Conservation (phyloP, 305 asterid species). For the Salvia sclarea region DNA sequence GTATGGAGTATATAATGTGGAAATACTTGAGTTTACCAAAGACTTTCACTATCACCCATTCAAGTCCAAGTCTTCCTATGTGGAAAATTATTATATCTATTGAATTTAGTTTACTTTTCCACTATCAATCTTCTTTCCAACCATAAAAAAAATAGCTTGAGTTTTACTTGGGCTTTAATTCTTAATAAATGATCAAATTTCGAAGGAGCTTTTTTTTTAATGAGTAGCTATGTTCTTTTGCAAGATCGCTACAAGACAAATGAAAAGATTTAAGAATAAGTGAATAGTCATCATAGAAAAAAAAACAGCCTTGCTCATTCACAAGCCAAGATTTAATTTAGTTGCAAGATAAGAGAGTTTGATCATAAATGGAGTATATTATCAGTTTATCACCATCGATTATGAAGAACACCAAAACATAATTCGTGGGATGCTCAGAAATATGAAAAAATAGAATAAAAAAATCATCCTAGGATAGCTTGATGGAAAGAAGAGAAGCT, state of each 20-base stretch:
- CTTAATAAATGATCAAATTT: too few relatives aligned
- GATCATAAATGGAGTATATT: background rate
- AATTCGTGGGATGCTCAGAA: conserved; percentile 11
- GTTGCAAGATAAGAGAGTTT: background rate
- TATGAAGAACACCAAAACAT: conserved; percentile 19
- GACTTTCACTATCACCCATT: background rate
- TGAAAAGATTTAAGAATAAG: too few relatives aligned
- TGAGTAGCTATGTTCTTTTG: too few relatives aligned
- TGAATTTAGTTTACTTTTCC: background rate
- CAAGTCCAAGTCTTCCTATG: conserved; percentile 24
- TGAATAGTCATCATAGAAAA: too few relatives aligned
- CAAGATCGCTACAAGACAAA: too few relatives aligned
- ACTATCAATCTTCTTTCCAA: too few relatives aligned
- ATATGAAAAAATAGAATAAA: background rate
- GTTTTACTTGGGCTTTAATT: too few relatives aligned
- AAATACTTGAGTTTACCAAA: conserved; percentile 18
- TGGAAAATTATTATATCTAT: background rate
- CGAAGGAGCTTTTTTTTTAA: too few relatives aligned
- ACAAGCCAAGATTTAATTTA: too few relatives aligned
- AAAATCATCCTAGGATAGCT: background rate
- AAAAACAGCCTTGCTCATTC: too few relatives aligned
- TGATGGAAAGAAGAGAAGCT: background rate
- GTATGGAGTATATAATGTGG: conserved; percentile 1
- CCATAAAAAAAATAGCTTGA: too few relatives aligned
- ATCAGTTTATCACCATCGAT: conserved; percentile 30